Percentiles rank a stretch among this genome's conserved stretches.
These are phyloP conservation scores for Pouteria glomerata DNA, from an alignment of 148 eudicot genomes.

Conservation along the genomic window DNA sequence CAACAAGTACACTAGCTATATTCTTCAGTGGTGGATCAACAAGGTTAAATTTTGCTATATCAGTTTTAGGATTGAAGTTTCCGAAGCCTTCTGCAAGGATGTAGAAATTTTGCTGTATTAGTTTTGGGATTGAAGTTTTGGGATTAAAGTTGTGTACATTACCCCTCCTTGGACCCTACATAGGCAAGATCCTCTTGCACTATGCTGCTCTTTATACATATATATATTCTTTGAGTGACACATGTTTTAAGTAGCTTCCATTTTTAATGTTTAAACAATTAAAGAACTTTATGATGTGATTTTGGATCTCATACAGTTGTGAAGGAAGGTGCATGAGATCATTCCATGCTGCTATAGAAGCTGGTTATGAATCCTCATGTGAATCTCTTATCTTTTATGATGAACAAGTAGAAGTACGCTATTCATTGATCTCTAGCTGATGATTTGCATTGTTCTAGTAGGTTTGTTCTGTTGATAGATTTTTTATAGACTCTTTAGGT, in stretches of 20 bases:
- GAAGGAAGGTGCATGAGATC: conserved; percentile 96
- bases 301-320: conserved; percentile 47
- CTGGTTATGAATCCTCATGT: conserved; percentile 57
- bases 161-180: too few relatives aligned
- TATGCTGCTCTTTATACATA: too few relatives aligned
- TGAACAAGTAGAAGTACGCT: conserved; percentile 54
- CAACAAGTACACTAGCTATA: conserved; percentile 60
- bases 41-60: conserved; percentile 51
- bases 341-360: conserved; percentile 66
- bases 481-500: neutral
- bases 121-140: conserved; percentile 46
- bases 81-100: conserved; percentile 67
- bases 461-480: neutral
- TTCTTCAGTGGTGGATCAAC: conserved; percentile 72
- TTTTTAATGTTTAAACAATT: neutral
- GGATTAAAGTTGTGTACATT: too few relatives aligned
- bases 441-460: conserved; percentile 1
- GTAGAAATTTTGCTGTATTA: conserved; percentile 52
- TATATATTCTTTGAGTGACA: neutral
- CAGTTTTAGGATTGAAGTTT: conserved; percentile 46
- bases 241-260: neutral
- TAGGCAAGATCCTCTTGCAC: too few relatives aligned
- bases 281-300: neutral
- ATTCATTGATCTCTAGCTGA: neutral
- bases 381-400: conserved; percentile 55